Base-by-base conservation (phyloP, 1,139 yeast genomes). In the Pichia sp. region DNA sequence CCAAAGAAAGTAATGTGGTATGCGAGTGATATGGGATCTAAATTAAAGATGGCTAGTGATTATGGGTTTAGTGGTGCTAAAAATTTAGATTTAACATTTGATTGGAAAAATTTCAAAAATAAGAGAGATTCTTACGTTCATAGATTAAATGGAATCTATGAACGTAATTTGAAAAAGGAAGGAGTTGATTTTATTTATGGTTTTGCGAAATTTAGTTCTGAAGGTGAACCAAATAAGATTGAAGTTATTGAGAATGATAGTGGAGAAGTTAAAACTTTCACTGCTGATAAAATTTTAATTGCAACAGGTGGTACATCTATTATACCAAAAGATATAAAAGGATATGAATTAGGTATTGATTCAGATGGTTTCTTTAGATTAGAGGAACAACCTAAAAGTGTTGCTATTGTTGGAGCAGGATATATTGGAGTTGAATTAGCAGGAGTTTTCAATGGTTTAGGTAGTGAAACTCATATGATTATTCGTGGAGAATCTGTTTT, bases 1-100 rank as follows among this genome's bases (percentile, higher is more conserved):
- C 99, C 99, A 36, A 91, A 91, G 71, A 91, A 91, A 63, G 88
- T 93, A 39, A 89, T 91, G 97, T 91, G 98, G 98, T 79, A 88
- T 52, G 96, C 96, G 18, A 80, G 91, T 26, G 96, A 88, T 54
- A 67, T 84, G 62, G 96, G 96, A 19, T 75, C 77, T 49, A 78
- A 77, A 56, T 68, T 82, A 51, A 67, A 70, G 40, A 83, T 85
- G 42, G 91, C 95, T 48, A 68, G 73, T 50, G 85, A 83, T 47
- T 91, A 91, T 59, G 95, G 96, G 1, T 80, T 91, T 52, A 73
- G 74, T 14, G 70, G 75, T 46, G 22, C 49, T 3, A 39, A 44
- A 32, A 40, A 38, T 21, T 6, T 48, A 5, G 41, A 48, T 31
- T 14, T 48, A 22, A 66, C 72, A 34, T 89, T 91, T 60, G 73